Evolutionary conservation across 2,329 filamentous ascomycete genomes (phyloP), one percentile per base, ranked within the genome.

Genomic region (Epichloe scottii): DNA sequence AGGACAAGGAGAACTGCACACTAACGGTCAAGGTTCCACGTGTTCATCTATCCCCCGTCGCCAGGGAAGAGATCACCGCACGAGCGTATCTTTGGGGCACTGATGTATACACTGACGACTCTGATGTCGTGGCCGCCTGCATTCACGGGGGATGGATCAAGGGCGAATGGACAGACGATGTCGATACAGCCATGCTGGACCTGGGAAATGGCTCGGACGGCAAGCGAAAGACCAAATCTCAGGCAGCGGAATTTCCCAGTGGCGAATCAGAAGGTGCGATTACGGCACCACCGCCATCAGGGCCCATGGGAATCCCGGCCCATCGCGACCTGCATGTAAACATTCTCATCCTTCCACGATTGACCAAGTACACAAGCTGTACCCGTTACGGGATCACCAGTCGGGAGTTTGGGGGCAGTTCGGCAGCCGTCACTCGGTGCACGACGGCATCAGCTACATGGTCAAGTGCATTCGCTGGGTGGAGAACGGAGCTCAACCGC

Each of bases 71-170:
- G 57, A 90, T 97, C 48, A 94, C 89, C 11, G 71, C 81, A 7
- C 79, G 88, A 35, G 79, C 85, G 19, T 87, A 87, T 7, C 66
- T 98, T 0, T 98, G 91, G 90, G 93, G 93, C 1, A 93, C 89
- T 0, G 90, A 94, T 38, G 78, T 98, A 6, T 97, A 97, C 63
- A 95, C 89, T 0, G 93, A 98, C 59, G 93, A 98, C 66, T 95
- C 89, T 0, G 93, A 98, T 62, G 82, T 93, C 0, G 78, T 98
- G 23, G 91, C 89, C 0, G 90, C 91, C 2, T 91, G 90, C 53
- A 91, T 98, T 44, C 93, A 98, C 65, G 83, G 84, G 2, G 93
- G 93, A 3, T 97, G 89, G 82, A 85, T 98, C 58, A 82, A 84
- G 41, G 91, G 91, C 35, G 88, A 90, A 59, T 95, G 90, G 85